phyloP scores from a whole-genome alignment of 1,139 yeast species.

The Sugiyamaella xylanicola region DNA sequence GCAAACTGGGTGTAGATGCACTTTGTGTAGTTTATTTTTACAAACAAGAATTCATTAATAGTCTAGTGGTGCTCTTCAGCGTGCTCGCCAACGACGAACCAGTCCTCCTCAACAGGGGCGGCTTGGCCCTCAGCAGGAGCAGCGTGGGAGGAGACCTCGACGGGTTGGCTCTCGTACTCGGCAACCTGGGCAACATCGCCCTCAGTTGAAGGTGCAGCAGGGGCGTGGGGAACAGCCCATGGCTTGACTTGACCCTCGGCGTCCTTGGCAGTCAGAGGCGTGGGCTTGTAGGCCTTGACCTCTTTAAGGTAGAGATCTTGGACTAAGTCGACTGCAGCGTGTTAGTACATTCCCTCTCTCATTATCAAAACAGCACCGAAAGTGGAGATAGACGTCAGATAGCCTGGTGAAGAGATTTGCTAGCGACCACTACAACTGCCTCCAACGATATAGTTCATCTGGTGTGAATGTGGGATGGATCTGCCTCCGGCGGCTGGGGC shows the following conservation, averaged over 20 bases:
- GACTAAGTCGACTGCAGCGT: constrained; percentile 54
- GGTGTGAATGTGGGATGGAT: no score
- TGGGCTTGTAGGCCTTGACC: constrained; percentile 85
- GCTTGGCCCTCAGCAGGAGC: constrained; percentile 50
- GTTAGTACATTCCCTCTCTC: constrained; percentile 16
- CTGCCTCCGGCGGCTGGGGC: background rate
- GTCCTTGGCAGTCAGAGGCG: constrained; percentile 69
- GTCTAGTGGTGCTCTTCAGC: constrained; percentile 59
- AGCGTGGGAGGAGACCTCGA: constrained; percentile 60
- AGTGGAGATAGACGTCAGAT: no score
- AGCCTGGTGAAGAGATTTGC: no score
- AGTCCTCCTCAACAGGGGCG: constrained; percentile 52
- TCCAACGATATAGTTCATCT: no score
- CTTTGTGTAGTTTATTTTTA: constrained; percentile 7
- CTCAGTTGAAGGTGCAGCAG: constrained; percentile 71
- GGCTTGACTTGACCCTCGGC: constrained; percentile 79
- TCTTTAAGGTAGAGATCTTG: constrained; percentile 87
- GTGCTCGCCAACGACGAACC: constrained; percentile 62
- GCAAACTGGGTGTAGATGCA: constrained; percentile 3
- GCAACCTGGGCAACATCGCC: constrained; percentile 70
- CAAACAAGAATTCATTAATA: constrained; percentile 4
- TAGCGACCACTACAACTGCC: no score
- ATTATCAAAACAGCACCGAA: no score
- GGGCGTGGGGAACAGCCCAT: constrained; percentile 77
- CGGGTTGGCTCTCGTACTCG: constrained; percentile 72